These are phyloP conservation scores for Thuidium tamariscinum DNA, from an alignment of 225 moss, liverwort and hornwort species.

Conservation along the genomic window DNA sequence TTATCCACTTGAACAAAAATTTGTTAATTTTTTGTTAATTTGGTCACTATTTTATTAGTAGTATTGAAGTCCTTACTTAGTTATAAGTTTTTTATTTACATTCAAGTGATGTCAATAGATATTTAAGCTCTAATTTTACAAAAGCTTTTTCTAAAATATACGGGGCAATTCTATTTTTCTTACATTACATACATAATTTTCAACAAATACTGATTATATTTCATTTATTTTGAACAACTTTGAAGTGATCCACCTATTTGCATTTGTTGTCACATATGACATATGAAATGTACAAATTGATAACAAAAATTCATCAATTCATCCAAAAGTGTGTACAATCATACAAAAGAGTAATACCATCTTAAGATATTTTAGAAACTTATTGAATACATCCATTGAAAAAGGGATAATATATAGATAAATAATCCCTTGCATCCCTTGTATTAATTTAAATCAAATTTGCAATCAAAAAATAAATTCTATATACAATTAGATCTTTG, in stretches of 20 bases:
- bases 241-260: background rate
- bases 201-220: background rate
- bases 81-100: background rate
- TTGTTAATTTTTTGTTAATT: too few relatives aligned
- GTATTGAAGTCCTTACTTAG: background rate
- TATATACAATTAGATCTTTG: background rate
- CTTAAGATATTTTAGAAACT: background rate
- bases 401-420: background rate
- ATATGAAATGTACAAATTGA: background rate
- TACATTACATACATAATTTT: fast-evolving
- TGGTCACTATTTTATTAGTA: too few relatives aligned
- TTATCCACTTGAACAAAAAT: too few relatives aligned
- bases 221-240: background rate
- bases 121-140: fast-evolving
- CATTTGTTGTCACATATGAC: too few relatives aligned
- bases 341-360: background rate
- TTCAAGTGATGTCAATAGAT: background rate
- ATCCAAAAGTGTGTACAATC: background rate
- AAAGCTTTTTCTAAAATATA: background rate
- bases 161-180: background rate
- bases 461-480: background rate
- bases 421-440: background rate
- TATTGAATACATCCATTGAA: background rate
- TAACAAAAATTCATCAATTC: background rate
- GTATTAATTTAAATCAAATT: background rate